Percentiles rank a stretch among this genome's conserved stretches.
phyloP scores from a whole-genome alignment of 768 basidiomycete species.

The Xerocomellus dryophilus region DNA sequence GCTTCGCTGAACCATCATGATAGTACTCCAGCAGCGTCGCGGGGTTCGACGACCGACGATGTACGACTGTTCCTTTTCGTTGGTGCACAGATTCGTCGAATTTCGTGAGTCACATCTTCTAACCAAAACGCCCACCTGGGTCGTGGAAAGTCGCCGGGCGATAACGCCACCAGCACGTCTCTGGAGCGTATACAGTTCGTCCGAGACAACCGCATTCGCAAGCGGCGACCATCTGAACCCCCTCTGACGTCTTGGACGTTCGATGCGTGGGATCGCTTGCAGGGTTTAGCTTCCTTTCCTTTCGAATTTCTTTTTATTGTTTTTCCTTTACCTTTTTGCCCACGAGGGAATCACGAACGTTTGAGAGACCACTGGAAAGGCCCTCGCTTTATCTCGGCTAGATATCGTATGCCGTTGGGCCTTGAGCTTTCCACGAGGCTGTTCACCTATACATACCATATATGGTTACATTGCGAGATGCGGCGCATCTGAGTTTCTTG shows the following conservation, averaged over 20 bases:
- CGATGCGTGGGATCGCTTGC: neutral
- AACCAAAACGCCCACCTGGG: neutral
- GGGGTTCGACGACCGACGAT: neutral
- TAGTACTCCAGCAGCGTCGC: slow-evolving; percentile 1
- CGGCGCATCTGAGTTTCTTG: neutral
- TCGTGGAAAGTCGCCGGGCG: neutral
- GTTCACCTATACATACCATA: slow-evolving; percentile 15
- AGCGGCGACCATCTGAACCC: neutral
- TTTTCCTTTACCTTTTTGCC: neutral
- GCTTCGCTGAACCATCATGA: no score
- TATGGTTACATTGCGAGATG: slow-evolving; percentile 22
- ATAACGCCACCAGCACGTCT: neutral
- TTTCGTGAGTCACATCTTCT: neutral
- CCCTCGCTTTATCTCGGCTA: slow-evolving; percentile 23
- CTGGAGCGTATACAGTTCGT: neutral
- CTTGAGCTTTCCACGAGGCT: slow-evolving; percentile 32
- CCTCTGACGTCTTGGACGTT: neutral
- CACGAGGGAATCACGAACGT: slow-evolving; percentile 7
- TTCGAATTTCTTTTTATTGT: no score
- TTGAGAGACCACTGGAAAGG: neutral
- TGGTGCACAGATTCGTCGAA: neutral
- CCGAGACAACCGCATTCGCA: neutral
- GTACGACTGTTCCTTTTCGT: no score
- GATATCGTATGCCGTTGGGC: slow-evolving; percentile 17
- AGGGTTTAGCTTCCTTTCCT: neutral